These are phyloP conservation scores for Candida michaelii DNA, from an alignment of 805 yeast species.

Conservation along the genomic window DNA sequence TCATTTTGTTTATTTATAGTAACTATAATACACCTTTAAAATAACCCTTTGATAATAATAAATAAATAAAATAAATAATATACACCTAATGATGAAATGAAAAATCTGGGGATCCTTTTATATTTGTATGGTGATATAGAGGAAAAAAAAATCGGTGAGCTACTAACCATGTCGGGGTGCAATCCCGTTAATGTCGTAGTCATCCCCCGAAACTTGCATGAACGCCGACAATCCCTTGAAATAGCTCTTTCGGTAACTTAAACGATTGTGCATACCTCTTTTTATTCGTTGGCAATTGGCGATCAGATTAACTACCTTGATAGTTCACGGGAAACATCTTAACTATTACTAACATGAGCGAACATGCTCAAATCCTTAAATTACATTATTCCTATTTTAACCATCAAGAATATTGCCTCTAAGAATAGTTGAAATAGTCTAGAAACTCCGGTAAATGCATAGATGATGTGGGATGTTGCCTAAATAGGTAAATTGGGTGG, in stretches of 20 bases:
- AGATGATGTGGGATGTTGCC: not conserved
- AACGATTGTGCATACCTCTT: not conserved
- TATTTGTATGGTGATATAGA: conserved; percentile 1
- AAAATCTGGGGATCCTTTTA: conserved; percentile 8
- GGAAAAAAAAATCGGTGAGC: not conserved
- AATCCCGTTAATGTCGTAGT: conserved; percentile 3
- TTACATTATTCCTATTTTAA: no score
- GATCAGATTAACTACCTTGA: no score
- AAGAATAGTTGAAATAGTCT: no score
- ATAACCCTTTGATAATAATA: not conserved
- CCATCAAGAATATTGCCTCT: no score
- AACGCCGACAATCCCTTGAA: conserved; percentile 1
- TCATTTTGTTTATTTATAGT: not conserved
- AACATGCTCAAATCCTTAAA: no score
- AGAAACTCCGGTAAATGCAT: not conserved
- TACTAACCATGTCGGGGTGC: not conserved
- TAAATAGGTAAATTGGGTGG: not conserved
- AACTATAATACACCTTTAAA: not conserved
- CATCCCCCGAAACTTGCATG: conserved; percentile 7
- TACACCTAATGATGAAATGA: not conserved
- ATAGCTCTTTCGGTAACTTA: not conserved
- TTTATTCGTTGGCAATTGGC: no score
- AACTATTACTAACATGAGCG: no score
- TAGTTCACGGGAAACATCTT: no score
- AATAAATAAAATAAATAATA: conserved; percentile 5